phyloP scores from a whole-genome alignment of 768 basidiomycete species.

The Russula griseocarnosa region DNA sequence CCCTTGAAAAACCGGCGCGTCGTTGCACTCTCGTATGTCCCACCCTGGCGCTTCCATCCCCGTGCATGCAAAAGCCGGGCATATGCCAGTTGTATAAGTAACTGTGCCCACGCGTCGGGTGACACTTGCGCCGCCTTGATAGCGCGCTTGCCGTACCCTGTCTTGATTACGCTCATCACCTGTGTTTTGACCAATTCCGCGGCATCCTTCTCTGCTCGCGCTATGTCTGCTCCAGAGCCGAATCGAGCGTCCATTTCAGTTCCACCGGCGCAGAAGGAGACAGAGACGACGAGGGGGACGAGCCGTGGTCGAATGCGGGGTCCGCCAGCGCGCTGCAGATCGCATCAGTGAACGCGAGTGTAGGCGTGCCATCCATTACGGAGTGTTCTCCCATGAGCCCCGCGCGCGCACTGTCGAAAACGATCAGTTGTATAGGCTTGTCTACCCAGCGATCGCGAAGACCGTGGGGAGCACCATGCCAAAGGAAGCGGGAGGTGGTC shows the following conservation, averaged over 20 bases:
- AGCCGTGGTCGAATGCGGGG: constrained; percentile 62
- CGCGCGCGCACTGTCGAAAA: constrained; percentile 75
- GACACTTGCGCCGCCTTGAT: constrained; percentile 88
- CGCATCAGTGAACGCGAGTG: constrained; percentile 65
- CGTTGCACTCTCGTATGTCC: constrained; percentile 91
- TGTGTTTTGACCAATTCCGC: constrained; percentile 59
- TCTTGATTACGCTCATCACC: constrained; percentile 56
- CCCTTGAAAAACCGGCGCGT: constrained; percentile 88
- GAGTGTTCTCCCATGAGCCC: constrained; percentile 94
- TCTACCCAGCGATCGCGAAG: constrained; percentile 82
- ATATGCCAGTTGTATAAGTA: constrained; percentile 89
- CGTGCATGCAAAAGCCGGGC: constrained; percentile 48
- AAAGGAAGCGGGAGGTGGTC: constrained; percentile 65
- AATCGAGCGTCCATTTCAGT: constrained; percentile 60
- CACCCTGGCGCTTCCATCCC: constrained; percentile 53
- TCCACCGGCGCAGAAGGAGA: constrained; percentile 42
- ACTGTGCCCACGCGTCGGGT: constrained; percentile 93
- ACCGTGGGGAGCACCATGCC: constrained; percentile 70
- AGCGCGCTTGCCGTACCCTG: constrained; percentile 76
- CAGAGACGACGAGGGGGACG: constrained; percentile 32
- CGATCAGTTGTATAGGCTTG: constrained; percentile 83
- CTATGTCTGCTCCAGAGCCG: constrained; percentile 47
- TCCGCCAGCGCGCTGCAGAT: constrained; percentile 57
- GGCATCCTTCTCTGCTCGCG: constrained; percentile 51
- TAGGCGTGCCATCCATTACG: constrained; percentile 87